Base-by-base conservation (phyloP, 257 asterid genomes). In the Gynochthodes officinalis region DNA sequence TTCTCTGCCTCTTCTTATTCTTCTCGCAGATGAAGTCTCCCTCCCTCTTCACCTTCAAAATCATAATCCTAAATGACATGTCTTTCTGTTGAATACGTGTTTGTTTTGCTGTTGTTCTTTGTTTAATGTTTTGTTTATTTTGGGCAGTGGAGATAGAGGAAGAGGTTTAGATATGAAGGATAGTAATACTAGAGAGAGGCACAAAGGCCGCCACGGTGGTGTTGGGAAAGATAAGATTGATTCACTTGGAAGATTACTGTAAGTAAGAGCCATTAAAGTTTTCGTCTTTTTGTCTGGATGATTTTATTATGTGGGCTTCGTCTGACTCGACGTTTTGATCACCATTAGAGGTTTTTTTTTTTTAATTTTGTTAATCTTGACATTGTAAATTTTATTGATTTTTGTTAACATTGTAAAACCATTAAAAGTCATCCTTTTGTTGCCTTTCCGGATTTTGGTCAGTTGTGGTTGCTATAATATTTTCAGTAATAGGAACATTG, bases 171-270 rank as follows among this genome's bases (percentile, higher is more conserved):
- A 81, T 75, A 65, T 58, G 70, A 84, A 64, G 57, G 90, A 77
- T 64, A 68, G 49, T 35, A 49, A 46, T 76, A 77, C 42, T 73
- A 78, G 67, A 1, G 86, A 79, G 52, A 79, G 88, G 74, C 73
- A 83, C 11, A 81, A 81, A 75, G 89, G 86, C 49, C 78, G 84
- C 14, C 77, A 76, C 21, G 84, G 82, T 7, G 74, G 86, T 59
- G 59, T 82, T 25, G 90, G 87, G 35, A 83, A 77, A 67, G 91
- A 92, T 73, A 87, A 89, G 64, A 84, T 92, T 72, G 92, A 90
- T 78, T 88, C 95, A 61, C 91, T 92, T 74, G 96, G 98, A 67
- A 80, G 98, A 79, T 79, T 90, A 70, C 48, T 92, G 98, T 92
- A 84, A 72, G 96, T 50, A 39, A 67, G 67, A 55, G 16, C 35